These are phyloP conservation scores for Chenopodium quinoa DNA, from an alignment of 148 eudicot species.

Conservation along the genomic window DNA sequence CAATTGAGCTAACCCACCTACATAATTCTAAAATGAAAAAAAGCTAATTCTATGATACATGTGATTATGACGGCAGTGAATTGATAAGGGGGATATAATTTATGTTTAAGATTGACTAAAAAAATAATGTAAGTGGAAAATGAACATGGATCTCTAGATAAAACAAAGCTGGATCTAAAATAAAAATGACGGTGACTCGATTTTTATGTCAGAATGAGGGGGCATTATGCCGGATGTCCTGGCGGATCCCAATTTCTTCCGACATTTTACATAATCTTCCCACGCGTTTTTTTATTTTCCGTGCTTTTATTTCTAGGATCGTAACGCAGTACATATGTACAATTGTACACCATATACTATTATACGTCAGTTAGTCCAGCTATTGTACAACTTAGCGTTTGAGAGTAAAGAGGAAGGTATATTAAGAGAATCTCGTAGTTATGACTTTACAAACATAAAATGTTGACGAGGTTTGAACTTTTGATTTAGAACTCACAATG, in stretches of 20 bases:
- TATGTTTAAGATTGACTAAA: slow-evolving; percentile 19
- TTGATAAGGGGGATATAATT: slow-evolving; percentile 14
- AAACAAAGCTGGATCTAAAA: slow-evolving; percentile 9
- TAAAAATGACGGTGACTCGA: slow-evolving; percentile 12
- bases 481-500: too few relatives aligned
- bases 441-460: too few relatives aligned
- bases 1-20: slow-evolving; percentile 17
- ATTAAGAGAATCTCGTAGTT: too few relatives aligned
- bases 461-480: too few relatives aligned
- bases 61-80: slow-evolving; percentile 40
- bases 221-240: background rate
- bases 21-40: background rate
- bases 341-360: too few relatives aligned
- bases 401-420: too few relatives aligned
- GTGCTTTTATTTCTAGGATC: too few relatives aligned
- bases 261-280: slow-evolving; percentile 12
- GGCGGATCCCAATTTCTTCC: background rate
- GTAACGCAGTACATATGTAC: too few relatives aligned
- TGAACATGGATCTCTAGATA: slow-evolving; percentile 16
- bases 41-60: slow-evolving; percentile 1
- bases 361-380: too few relatives aligned
- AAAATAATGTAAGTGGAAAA: slow-evolving; percentile 12
- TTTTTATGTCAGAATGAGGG: slow-evolving; percentile 2
- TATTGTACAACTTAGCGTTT: too few relatives aligned
- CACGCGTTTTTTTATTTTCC: slow-evolving; percentile 9